Conservation (phyloP, 73 alveolate species). For the Symbiodinium natans region DNA sequence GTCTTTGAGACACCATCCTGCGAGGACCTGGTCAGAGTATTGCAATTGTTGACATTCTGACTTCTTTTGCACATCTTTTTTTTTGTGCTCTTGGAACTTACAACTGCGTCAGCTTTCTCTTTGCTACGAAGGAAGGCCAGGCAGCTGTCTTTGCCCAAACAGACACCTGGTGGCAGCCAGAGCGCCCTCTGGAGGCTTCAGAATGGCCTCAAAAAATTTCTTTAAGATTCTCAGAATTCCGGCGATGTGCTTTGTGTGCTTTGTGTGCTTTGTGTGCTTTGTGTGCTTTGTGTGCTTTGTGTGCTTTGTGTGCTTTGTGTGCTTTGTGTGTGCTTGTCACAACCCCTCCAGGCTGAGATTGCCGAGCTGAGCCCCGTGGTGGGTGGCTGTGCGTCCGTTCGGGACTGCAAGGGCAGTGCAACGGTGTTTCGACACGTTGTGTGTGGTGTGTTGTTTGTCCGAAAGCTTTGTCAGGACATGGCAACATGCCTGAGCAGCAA, state of each 20-base stretch:
- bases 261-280: no score
- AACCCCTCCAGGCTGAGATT: neutral
- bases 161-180: neutral
- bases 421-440: no score
- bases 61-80: neutral
- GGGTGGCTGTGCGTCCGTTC: neutral
- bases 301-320: neutral
- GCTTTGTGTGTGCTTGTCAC: neutral
- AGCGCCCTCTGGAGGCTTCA: neutral
- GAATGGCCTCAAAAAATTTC: no score
- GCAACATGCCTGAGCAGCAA: constrained; percentile 74
- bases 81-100: neutral
- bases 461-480: constrained; percentile 52
- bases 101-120: neutral
- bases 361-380: neutral
- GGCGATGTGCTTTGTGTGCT: no score
- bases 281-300: no score
- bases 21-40: neutral
- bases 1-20: constrained; percentile 64
- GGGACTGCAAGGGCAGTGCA: no score
- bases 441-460: no score
- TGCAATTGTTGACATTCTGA: neutral
- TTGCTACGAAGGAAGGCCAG: neutral
- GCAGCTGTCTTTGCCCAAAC: neutral
- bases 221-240: no score